These are phyloP conservation scores for Cyanidioschyzon merolae DNA, from an alignment of 23 red algal genomes.

Conservation along the genomic window DNA sequence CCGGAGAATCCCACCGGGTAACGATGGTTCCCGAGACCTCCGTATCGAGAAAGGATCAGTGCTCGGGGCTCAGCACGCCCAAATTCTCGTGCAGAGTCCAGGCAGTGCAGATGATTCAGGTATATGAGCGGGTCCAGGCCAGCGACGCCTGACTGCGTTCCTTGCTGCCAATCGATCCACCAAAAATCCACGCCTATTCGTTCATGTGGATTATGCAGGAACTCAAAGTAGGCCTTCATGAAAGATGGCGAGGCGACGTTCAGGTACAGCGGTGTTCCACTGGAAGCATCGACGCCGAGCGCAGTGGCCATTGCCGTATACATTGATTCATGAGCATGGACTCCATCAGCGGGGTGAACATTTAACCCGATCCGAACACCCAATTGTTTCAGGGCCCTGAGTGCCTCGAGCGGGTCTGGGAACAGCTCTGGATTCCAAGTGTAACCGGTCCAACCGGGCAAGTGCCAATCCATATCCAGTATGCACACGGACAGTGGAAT, in stretches of 20 bases:
- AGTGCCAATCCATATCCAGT: slow-evolving; percentile 34
- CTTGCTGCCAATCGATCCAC: slow-evolving; percentile 40
- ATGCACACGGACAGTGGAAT: slow-evolving; percentile 23
- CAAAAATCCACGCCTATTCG: slow-evolving; percentile 25
- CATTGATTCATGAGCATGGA: slow-evolving; percentile 19
- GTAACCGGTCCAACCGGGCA: slow-evolving; percentile 30
- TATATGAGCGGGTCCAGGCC: slow-evolving; percentile 25
- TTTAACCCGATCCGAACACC: slow-evolving; percentile 14
- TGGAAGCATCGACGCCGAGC: background rate
- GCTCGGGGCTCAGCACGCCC: background rate
- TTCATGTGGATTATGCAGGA: slow-evolving; percentile 26
- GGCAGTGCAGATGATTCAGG: slow-evolving; percentile 30
- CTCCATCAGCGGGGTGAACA: slow-evolving; percentile 25
- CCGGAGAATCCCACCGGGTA: slow-evolving; percentile 30
- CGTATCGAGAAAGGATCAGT: slow-evolving; percentile 23
- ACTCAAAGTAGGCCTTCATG: slow-evolving; percentile 9
- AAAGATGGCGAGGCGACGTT: slow-evolving; percentile 20
- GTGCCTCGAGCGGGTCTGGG: slow-evolving; percentile 7
- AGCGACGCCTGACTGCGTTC: background rate
- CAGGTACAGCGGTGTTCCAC: slow-evolving; percentile 12
- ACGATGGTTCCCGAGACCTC: slow-evolving; percentile 14
- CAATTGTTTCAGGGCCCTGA: slow-evolving; percentile 15
- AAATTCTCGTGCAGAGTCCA: slow-evolving; percentile 16
- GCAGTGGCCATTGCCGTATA: background rate
- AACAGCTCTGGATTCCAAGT: slow-evolving; percentile 30